phyloP scores from a whole-genome alignment of 2,329 filamentous ascomycete species.

The Pseudocercospora eumusae region DNA sequence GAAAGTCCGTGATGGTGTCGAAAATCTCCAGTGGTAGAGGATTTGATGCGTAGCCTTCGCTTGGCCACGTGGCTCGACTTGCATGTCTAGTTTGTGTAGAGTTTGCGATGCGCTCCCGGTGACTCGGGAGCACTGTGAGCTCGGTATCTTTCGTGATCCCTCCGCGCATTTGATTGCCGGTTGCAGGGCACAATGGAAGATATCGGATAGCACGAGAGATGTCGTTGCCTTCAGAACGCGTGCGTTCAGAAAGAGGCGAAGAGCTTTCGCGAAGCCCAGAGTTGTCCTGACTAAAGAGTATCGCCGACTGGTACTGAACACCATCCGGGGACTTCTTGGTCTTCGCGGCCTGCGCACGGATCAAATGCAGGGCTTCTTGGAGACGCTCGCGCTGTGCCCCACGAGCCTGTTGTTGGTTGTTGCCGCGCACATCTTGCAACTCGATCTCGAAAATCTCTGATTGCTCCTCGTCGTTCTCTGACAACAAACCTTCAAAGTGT shows the following conservation, averaged over 20 bases:
- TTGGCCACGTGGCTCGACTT: slow-evolving; percentile 42
- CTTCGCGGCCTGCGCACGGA: slow-evolving; percentile 15
- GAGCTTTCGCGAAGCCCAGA: not conserved
- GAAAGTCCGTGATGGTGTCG: slow-evolving; percentile 55
- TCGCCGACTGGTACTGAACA: slow-evolving; percentile 23
- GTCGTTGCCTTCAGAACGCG: not conserved
- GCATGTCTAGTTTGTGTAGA: not conserved
- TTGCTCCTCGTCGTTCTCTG: slow-evolving; percentile 15
- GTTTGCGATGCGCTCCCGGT: slow-evolving; percentile 23
- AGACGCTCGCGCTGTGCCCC: slow-evolving; percentile 13
- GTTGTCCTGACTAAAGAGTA: slow-evolving; percentile 25
- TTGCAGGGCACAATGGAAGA: slow-evolving; percentile 27
- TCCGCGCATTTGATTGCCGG: slow-evolving; percentile 3
- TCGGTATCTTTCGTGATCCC: slow-evolving; percentile 20
- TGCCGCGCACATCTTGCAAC: slow-evolving; percentile 7
- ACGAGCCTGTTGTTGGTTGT: not conserved
- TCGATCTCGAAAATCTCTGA: slow-evolving; percentile 18
- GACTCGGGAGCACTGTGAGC: slow-evolving; percentile 27
- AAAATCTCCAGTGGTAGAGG: slow-evolving; percentile 64
- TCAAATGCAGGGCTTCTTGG: slow-evolving; percentile 14
- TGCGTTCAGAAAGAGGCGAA: not conserved
- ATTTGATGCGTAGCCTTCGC: slow-evolving; percentile 23
- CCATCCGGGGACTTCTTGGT: slow-evolving; percentile 8
- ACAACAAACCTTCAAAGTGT: slow-evolving; percentile 7
- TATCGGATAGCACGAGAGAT: slow-evolving; percentile 22